Conservation (phyloP, 2,329 filamentous ascomycete species). For the Ophiostoma ulmi region DNA sequence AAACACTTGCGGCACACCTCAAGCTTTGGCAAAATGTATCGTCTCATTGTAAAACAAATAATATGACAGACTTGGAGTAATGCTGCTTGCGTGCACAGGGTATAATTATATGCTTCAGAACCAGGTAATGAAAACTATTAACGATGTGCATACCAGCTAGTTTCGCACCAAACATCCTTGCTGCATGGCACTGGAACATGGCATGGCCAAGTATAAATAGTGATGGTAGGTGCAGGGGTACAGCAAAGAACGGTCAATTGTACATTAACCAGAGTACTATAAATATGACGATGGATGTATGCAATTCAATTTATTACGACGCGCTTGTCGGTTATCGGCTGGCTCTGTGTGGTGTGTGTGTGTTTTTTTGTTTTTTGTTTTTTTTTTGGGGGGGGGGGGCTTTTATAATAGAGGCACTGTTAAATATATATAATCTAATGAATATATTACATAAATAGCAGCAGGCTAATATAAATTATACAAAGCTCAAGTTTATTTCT, state of each 20-base stretch:
- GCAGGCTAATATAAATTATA: too few relatives aligned
- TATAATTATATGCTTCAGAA: background rate
- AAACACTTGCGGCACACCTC: background rate
- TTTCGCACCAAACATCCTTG: background rate
- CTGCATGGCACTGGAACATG: slow-evolving; percentile 6
- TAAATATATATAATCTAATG: too few relatives aligned
- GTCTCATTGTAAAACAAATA: background rate
- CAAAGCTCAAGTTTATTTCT: too few relatives aligned
- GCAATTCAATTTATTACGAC: background rate
- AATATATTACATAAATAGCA: too few relatives aligned
- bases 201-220: slow-evolving; percentile 13
- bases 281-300: background rate
- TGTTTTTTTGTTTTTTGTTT: background rate
- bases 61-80: background rate
- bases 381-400: too few relatives aligned
- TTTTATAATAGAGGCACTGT: too few relatives aligned
- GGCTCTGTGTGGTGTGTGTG: background rate
- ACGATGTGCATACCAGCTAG: background rate
- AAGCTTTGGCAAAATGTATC: background rate
- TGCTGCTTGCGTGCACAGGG: background rate
- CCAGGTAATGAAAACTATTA: background rate
- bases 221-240: background rate
- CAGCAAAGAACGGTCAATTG: background rate
- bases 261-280: background rate
- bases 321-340: background rate